These are phyloP conservation scores for Penicillium sp. DNA, from an alignment of 2,329 filamentous ascomycete genomes.

Conservation along the genomic window DNA sequence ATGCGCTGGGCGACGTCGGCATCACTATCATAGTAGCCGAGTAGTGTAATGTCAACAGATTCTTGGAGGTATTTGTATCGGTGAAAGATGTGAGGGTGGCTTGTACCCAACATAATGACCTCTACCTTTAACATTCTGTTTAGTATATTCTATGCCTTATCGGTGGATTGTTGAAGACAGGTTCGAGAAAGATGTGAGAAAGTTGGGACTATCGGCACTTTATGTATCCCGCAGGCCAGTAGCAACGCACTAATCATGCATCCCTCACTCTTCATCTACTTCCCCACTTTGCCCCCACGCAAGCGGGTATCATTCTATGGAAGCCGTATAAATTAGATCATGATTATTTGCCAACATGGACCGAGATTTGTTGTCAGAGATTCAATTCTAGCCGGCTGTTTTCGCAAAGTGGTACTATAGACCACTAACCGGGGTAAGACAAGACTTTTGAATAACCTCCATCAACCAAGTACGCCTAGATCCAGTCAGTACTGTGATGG, in stretches of 20 bases:
- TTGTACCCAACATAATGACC: conserved; percentile 6
- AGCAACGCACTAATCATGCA: too few species aligned
- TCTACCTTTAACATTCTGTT: background rate
- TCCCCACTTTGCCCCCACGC: too few species aligned
- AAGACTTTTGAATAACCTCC: conserved; percentile 12
- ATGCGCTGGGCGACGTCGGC: background rate
- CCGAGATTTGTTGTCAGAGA: background rate
- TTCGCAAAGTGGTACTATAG: background rate
- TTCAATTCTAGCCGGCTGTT: background rate
- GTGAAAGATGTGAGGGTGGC: conserved; percentile 11
- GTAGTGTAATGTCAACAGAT: background rate
- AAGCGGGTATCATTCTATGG: too few species aligned
- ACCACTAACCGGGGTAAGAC: conserved; percentile 7
- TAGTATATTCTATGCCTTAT: too few species aligned
- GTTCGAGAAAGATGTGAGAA: background rate
- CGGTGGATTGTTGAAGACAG: background rate
- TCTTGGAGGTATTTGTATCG: conserved; percentile 6
- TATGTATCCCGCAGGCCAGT: too few species aligned
- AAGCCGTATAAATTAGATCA: too few species aligned
- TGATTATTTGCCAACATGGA: too few species aligned
- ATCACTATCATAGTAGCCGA: background rate
- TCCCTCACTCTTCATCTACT: too few species aligned
- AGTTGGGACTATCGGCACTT: too few species aligned
- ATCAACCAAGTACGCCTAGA: conserved; percentile 10
- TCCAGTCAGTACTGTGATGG: background rate